These are phyloP conservation scores for Mycena albidolilacea DNA, from an alignment of 768 basidiomycete genomes.

Conservation along the genomic window DNA sequence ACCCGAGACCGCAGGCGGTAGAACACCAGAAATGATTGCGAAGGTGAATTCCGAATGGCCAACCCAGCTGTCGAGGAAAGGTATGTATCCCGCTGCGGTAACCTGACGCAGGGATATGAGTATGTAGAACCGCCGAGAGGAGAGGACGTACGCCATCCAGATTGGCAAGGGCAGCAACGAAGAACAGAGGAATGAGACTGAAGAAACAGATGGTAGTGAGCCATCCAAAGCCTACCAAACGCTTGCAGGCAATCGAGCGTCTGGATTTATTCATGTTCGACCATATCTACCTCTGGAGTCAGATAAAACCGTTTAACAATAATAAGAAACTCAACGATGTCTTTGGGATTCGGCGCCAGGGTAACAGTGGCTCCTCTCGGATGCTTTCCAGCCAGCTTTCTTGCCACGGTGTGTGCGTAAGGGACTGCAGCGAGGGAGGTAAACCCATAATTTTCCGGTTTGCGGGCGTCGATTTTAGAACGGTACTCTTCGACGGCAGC, in stretches of 20 bases:
- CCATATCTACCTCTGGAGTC: conserved; percentile 74
- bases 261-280: conserved; percentile 76
- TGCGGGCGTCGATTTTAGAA: conserved; percentile 77
- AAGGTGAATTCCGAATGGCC: conserved; percentile 71
- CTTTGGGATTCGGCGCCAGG: conserved; percentile 80
- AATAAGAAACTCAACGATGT: conserved; percentile 57
- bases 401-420: conserved; percentile 90
- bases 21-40: conserved; percentile 82
- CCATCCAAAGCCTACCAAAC: conserved; percentile 74
- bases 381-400: conserved; percentile 75
- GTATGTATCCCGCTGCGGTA: conserved; percentile 66
- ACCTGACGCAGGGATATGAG: conserved; percentile 43
- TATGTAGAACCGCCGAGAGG: neutral
- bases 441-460: conserved; percentile 92
- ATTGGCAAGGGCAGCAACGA: conserved; percentile 89
- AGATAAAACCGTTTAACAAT: conserved; percentile 7
- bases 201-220: conserved; percentile 80
- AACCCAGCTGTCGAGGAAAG: conserved; percentile 76
- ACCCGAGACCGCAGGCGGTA: conserved; percentile 85
- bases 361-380: conserved; percentile 80
- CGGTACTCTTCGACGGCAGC: conserved; percentile 81
- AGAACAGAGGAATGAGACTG: conserved; percentile 86
- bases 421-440: conserved; percentile 92
- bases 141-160: conserved; percentile 69
- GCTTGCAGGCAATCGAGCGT: conserved; percentile 65